phyloP scores from a whole-genome alignment of 306 rosid genomes.

The Castanea sativa region DNA sequence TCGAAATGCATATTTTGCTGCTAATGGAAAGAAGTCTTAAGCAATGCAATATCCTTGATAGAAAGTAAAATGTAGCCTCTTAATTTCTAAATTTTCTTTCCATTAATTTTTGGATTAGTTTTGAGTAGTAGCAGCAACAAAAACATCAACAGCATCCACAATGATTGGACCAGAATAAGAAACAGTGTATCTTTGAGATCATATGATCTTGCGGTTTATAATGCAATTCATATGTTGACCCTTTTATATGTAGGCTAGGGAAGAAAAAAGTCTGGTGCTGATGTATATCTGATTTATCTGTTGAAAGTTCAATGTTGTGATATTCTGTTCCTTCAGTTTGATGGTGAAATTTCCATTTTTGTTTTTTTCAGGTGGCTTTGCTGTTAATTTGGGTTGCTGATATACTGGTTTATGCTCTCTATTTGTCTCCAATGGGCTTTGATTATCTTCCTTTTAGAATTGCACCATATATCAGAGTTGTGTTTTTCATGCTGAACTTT shows the following conservation, averaged over 20 bases:
- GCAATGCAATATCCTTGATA: neutral
- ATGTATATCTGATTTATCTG: neutral
- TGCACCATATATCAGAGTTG: constrained; percentile 89
- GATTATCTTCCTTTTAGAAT: constrained; percentile 80
- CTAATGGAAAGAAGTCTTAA: neutral
- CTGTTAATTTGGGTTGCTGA: constrained; percentile 66
- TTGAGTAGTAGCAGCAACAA: neutral
- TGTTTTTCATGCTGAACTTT: constrained; percentile 74
- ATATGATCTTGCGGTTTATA: neutral
- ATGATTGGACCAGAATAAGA: neutral
- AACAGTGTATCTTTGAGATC: neutral
- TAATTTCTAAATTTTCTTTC: neutral
- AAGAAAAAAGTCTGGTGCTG: neutral
- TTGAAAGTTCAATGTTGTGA: neutral
- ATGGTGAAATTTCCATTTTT: constrained; percentile 22
- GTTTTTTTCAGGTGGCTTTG: constrained; percentile 60
- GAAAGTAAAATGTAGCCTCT: neutral
- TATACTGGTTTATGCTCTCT: constrained; percentile 59
- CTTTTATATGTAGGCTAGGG: neutral
- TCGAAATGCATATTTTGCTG: neutral
- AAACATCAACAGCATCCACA: neutral
- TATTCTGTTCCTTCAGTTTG: constrained; percentile 13
- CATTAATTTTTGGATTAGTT: neutral
- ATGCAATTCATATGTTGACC: neutral
- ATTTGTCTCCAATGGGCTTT: constrained; percentile 69